phyloP scores from a whole-genome alignment of 371 early-diverging fungal species.

The Actinomucor elegans region DNA sequence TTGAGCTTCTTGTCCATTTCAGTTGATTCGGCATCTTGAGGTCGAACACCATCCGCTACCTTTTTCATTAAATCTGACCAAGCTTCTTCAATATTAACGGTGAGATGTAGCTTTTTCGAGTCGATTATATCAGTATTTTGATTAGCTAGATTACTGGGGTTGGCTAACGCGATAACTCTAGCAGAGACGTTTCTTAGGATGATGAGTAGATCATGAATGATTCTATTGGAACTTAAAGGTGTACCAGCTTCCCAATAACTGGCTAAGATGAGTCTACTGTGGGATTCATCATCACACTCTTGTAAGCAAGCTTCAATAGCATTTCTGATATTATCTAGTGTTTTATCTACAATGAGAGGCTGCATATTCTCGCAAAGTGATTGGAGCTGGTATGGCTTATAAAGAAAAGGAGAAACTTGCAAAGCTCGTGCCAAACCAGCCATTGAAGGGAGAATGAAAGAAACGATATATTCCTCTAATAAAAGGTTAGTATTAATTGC shows the following conservation, averaged over 20 bases:
- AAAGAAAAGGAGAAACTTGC: slow-evolving; percentile 49
- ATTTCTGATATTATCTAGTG: slow-evolving; percentile 40
- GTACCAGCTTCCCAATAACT: slow-evolving; percentile 45
- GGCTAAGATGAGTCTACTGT: slow-evolving; percentile 23
- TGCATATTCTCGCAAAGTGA: slow-evolving; percentile 38
- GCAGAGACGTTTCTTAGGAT: slow-evolving; percentile 49
- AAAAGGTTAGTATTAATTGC: slow-evolving; percentile 19
- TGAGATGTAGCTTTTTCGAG: slow-evolving; percentile 14
- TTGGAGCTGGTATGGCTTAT: slow-evolving; percentile 39
- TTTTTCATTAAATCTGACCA: slow-evolving; percentile 42
- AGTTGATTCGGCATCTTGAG: slow-evolving; percentile 5
- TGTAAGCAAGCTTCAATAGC: slow-evolving; percentile 40
- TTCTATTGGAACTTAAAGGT: slow-evolving; percentile 44
- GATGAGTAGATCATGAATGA: slow-evolving; percentile 47
- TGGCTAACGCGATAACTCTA: slow-evolving; percentile 27
- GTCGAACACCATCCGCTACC: slow-evolving; percentile 16
- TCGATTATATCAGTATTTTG: neutral
- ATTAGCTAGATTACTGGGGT: slow-evolving; percentile 6
- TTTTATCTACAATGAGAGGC: slow-evolving; percentile 43
- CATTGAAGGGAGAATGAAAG: slow-evolving; percentile 59
- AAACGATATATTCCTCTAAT: slow-evolving; percentile 41
- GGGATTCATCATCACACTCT: slow-evolving; percentile 18
- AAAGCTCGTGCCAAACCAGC: slow-evolving; percentile 59
- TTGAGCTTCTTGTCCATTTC: slow-evolving; percentile 27
- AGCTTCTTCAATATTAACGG: slow-evolving; percentile 31